Evolutionary conservation across 441 rosid species (phyloP).

Genomic region (Pelargonium cotyledonis): DNA sequence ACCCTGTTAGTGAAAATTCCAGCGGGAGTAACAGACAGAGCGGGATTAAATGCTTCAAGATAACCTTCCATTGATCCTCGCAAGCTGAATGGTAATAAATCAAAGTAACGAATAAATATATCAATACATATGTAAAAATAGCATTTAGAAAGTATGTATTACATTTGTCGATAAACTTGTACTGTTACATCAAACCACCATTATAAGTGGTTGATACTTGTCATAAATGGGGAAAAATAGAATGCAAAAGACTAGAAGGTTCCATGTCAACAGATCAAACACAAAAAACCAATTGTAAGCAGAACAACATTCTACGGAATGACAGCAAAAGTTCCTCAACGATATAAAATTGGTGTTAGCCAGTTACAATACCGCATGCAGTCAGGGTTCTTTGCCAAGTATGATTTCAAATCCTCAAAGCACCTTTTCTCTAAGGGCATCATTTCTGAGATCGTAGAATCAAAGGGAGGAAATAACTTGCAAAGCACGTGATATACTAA

Average conservation of each 20-base stretch:
- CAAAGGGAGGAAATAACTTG: constrained; percentile 43
- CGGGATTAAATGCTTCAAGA: constrained; percentile 88
- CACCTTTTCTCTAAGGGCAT: constrained; percentile 60
- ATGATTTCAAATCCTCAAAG: constrained; percentile 69
- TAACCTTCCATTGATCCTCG: constrained; percentile 93
- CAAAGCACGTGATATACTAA: constrained; percentile 76
- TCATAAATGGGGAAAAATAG: not conserved
- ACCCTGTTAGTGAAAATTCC: constrained; percentile 84
- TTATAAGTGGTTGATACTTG: not conserved
- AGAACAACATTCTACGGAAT: not conserved
- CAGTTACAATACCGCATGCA: constrained; percentile 59
- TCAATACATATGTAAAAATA: not conserved
- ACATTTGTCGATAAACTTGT: not conserved
- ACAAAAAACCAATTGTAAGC: not conserved
- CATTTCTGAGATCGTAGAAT: constrained; percentile 31
- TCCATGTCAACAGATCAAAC: not conserved
- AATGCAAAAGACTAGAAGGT: not conserved
- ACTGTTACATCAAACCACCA: not conserved
- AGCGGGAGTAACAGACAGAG: constrained; percentile 56
- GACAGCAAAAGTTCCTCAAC: not conserved
- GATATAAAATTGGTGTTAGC: not conserved
- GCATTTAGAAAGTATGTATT: not conserved
- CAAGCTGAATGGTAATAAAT: constrained; percentile 44
- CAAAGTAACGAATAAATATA: constrained; percentile 12
- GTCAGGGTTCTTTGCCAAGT: constrained; percentile 76